Percentiles rank a stretch among this genome's conserved stretches.
Conservation (phyloP, 768 basidiomycete genomes). For the Tulasnella sp. region DNA sequence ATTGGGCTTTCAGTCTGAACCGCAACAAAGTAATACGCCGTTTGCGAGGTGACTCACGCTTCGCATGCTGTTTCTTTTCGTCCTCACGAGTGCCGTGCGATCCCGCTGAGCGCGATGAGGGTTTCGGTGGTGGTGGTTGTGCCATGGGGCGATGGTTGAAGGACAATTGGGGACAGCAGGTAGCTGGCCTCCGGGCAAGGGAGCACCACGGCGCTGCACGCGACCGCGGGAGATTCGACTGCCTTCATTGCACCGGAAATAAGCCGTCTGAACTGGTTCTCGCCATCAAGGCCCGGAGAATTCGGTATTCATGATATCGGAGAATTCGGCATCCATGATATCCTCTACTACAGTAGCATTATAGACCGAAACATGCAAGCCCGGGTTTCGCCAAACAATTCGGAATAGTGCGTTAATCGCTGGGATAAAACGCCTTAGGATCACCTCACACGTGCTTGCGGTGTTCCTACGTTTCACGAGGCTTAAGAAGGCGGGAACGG, state of each 20-base stretch:
- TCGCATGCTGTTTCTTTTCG: not conserved
- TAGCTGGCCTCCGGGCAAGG: not conserved
- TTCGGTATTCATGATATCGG: too few species aligned
- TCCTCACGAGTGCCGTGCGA: conserved; percentile 1
- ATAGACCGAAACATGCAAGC: not conserved
- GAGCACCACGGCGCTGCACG: not conserved
- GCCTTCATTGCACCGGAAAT: not conserved
- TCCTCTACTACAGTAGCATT: too few species aligned
- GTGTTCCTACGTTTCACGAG: not conserved
- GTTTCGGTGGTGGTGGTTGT: not conserved
- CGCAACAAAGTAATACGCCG: not conserved
- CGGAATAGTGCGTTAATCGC: too few species aligned
- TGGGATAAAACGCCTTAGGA: not conserved
- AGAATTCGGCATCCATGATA: too few species aligned
- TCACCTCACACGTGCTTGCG: not conserved
- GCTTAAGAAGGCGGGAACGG: not conserved
- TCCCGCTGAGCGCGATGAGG: not conserved
- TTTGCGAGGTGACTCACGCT: conserved; percentile 5
- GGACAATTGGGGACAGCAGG: not conserved
- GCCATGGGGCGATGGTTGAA: not conserved
- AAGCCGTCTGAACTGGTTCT: not conserved
- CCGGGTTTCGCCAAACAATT: too few species aligned
- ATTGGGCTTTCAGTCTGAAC: not conserved
- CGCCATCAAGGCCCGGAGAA: not conserved
- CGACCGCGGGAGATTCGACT: not conserved